These are phyloP conservation scores for Wickerhamiella galacta DNA, from an alignment of 805 yeast genomes.

Conservation along the genomic window DNA sequence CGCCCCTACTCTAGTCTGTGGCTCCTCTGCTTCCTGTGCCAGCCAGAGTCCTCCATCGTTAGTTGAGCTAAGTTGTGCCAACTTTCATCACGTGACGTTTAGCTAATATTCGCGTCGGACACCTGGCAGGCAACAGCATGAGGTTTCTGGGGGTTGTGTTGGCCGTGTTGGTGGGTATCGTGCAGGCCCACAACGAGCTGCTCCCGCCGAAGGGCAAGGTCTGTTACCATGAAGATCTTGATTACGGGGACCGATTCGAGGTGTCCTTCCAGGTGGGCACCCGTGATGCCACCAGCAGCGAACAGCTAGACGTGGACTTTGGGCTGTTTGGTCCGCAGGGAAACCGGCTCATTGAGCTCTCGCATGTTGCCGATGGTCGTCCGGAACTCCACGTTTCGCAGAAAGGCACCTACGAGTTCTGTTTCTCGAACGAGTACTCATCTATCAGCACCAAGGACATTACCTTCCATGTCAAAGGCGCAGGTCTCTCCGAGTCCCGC, in stretches of 20 bases:
- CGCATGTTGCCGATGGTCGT: constrained; percentile 66
- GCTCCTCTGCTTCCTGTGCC: too few species aligned
- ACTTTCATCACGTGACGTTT: too few species aligned
- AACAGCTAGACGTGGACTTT: constrained; percentile 39
- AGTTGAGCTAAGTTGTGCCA: too few species aligned
- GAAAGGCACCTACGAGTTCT: constrained; percentile 66
- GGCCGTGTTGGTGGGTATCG: constrained; percentile 7
- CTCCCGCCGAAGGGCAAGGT: constrained; percentile 70
- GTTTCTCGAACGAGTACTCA: constrained; percentile 79
- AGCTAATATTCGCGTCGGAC: too few species aligned
- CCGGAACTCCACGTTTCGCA: constrained; percentile 45
- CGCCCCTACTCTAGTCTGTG: too few species aligned
- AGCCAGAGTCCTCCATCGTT: too few species aligned
- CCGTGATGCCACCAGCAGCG: constrained; percentile 34
- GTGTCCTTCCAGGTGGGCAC: constrained; percentile 89
- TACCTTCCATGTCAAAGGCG: constrained; percentile 88
- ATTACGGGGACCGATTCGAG: constrained; percentile 69
- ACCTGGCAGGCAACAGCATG: too few species aligned
- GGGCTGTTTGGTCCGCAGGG: constrained; percentile 35
- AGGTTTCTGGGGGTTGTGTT: constrained; percentile 7
- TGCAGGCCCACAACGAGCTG: constrained; percentile 59
- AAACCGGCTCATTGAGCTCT: constrained; percentile 32
- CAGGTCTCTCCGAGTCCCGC: constrained; percentile 51
- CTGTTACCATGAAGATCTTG: constrained; percentile 76
- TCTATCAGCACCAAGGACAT: constrained; percentile 68